phyloP scores from a whole-genome alignment of 306 rosid genomes.

The Quercus bicolor region DNA sequence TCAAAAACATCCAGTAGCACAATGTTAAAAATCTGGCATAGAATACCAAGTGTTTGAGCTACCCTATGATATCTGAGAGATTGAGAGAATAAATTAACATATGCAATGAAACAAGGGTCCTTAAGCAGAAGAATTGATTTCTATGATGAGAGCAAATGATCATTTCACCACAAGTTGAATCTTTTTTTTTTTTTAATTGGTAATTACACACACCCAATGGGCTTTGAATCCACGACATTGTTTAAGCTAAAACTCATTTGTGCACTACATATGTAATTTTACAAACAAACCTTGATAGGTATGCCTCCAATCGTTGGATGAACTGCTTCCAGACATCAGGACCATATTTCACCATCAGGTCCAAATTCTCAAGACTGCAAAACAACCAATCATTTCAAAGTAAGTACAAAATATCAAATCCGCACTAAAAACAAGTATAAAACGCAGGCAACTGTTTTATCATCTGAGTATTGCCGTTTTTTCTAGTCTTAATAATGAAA shows the following conservation, averaged over 20 bases:
- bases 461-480: not conserved
- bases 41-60: not conserved
- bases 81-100: not conserved
- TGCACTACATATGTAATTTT: not conserved
- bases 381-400: slow-evolving; percentile 14
- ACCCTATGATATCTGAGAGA: not conserved
- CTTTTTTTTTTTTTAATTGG: no score
- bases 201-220: no score
- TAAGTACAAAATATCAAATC: not conserved
- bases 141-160: not conserved
- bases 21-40: not conserved
- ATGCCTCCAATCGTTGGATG: slow-evolving; percentile 70
- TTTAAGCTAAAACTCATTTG: no score
- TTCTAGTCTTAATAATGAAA: no score
- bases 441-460: not conserved
- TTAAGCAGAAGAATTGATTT: not conserved
- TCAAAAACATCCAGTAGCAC: not conserved
- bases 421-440: not conserved
- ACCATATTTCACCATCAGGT: slow-evolving; percentile 74
- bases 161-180: no score
- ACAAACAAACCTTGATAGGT: slow-evolving; percentile 62
- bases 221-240: no score
- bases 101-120: not conserved
- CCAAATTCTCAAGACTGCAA: slow-evolving; percentile 87
- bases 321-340: slow-evolving; percentile 84